Evolutionary conservation across 257 asterid species (phyloP), one percentile per base, ranked within the genome.

Genomic region (Solanum gandarillasii): DNA sequence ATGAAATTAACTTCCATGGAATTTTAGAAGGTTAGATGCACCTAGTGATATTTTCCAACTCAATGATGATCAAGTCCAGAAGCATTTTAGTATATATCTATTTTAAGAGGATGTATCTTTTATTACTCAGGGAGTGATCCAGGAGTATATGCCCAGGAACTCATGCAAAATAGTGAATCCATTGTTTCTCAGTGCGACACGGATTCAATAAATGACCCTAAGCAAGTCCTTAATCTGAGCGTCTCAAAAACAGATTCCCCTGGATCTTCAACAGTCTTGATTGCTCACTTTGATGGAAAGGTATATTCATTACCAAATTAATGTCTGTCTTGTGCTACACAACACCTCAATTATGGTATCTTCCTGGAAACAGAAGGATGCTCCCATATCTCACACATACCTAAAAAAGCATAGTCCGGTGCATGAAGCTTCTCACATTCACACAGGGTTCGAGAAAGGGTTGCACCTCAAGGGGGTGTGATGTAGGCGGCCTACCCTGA

Each of bases 251-350:
- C 95, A 58, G 91, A 88, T 86, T 89, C 93, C 83, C 93, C 94
- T 34, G 99, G 99, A 39, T 92, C 92, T 58, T 95, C 99, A 62
- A 91, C 99, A 31, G 89, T 89, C 90, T 89, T 94, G 93, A 88
- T 96, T 90, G 94, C 95, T 89, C 91, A 85, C 68, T 92, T 94
- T 82, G 98, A 93, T 91, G 96, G 95, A 27, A 95, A 93, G 99
- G 98, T 97, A 97, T 41, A 10, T 38, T 31, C 62, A 43, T 34
- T 34, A 41, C 58, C 11, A 58, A 60, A 60, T 62, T 84, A 35
- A 7, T 60, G 6, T 34, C 14, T 23, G 76, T 60, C 76, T 58
- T 84, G 10, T 62, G 48, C 85, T 82, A 31, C 70, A 48, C 29
- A 18, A 48, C 29, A 5, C 20, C 36, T 27, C 68, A 29, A 46